Conservation (phyloP, 768 basidiomycete genomes). For the Xerocomellus amylosporus region DNA sequence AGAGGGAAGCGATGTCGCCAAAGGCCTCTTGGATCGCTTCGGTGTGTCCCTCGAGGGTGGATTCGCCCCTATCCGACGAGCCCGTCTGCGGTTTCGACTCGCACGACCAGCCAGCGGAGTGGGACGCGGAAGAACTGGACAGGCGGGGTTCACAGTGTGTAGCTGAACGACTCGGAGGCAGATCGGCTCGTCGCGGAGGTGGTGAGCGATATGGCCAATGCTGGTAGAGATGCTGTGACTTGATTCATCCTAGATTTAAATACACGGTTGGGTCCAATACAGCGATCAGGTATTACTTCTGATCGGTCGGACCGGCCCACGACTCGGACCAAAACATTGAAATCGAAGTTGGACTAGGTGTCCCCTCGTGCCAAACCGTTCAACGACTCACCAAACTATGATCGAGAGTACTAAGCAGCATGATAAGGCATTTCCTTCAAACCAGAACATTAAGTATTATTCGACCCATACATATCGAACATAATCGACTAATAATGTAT, state of each 20-base stretch:
- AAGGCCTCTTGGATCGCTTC: slow-evolving; percentile 34
- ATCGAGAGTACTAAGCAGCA: no score
- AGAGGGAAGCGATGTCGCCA: slow-evolving; percentile 54
- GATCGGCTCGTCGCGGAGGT: not conserved
- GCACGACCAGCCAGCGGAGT: slow-evolving; percentile 71
- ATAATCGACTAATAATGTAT: slow-evolving; percentile 22
- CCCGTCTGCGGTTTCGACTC: slow-evolving; percentile 61
- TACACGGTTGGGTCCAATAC: not conserved
- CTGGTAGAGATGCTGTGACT: not conserved
- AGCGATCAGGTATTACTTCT: not conserved
- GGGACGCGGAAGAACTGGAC: slow-evolving; percentile 61
- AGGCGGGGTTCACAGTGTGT: not conserved
- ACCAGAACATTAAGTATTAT: not conserved
- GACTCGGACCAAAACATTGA: no score
- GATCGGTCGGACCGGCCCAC: no score
- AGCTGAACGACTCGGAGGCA: no score
- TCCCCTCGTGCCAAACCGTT: no score
- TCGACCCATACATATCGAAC: not conserved
- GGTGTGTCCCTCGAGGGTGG: slow-evolving; percentile 57
- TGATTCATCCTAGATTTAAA: no score
- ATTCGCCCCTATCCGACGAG: slow-evolving; percentile 72
- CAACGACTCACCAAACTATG: no score
- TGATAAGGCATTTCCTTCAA: no score
- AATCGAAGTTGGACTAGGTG: no score
- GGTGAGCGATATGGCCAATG: slow-evolving; percentile 13